Base-by-base conservation (phyloP, 2,329 filamentous ascomycete genomes). In the Fusarium solani-melongenae region DNA sequence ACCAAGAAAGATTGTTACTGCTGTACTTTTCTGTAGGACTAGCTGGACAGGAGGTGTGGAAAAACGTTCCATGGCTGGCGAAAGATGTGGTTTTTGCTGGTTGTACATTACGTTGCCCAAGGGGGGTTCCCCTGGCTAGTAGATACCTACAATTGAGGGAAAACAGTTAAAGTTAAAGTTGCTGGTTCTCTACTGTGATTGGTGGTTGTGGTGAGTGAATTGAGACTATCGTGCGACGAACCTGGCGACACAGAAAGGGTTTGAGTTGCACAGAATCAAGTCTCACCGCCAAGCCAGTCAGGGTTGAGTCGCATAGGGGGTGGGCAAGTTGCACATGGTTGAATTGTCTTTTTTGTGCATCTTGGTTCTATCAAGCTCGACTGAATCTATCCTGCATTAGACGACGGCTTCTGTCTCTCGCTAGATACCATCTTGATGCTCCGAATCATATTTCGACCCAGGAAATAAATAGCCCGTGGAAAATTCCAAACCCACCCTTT, bases 91-190 rank as follows among this genome's bases (percentile, higher is more conserved):
- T 53, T 74, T 53, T 68, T 74, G 67, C 70, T 72, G 65, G 63
- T 72, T 78, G 77, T 78, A 76, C 72, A 78, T 76, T 71, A 73
- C 61, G 46, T 70, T 72, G 59, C 60, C 66, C 44, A 64, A 65
- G 62, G 51, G 64, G 62, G 38, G 55, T 41, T 27, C 46, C 60
- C 69, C 66, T 71, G 44, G 72, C 76, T 76, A 77, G 72, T 70
- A 76, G 64, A 76, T 72, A 71, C 64, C 75, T 78, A 74, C 74
- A 78, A 76, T 72, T 72, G 76, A 78, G 76, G 76, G 67, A 73
- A 70, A 77, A 76, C 69, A 69, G 75, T 78, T 68, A 74, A 78
- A 78, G 41, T 62, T 64, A 64, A 46, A 64, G 6, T n/a, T 59
- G 11, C 44, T 61, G 44, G 36, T 57, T 60, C 29, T 46, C 41